Evolutionary conservation across 1,284 basidiomycete genomes (phyloP).

Genomic region (Golubevia pallescens): DNA sequence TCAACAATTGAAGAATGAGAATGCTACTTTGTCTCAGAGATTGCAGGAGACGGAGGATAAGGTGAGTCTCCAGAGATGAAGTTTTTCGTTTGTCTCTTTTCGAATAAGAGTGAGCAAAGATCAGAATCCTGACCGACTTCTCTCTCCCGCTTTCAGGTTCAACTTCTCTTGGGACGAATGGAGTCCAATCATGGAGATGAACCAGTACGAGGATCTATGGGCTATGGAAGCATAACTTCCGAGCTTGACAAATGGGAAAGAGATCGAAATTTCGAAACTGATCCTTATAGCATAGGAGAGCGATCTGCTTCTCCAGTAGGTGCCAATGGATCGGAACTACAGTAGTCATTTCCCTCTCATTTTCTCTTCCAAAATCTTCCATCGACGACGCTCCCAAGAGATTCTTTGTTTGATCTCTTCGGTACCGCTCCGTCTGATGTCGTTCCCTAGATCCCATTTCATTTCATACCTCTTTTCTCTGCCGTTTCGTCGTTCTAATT

Average conservation of each 20-base stretch:
- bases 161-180: conserved; percentile 38
- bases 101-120: no score
- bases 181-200: conserved; percentile 31
- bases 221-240: conserved; percentile 41
- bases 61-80: neutral
- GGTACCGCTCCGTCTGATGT: no score
- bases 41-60: conserved; percentile 46
- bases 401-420: no score
- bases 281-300: neutral
- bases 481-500: no score
- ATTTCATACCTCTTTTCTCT: no score
- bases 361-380: no score
- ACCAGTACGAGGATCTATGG: conserved; percentile 24
- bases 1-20: conserved; percentile 41
- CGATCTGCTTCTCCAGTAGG: neutral
- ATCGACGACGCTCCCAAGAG: no score
- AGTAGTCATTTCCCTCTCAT: no score
- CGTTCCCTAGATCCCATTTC: no score
- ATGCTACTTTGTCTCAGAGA: conserved; percentile 31
- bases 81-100: no score
- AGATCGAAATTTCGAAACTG: neutral
- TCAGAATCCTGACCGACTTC: neutral
- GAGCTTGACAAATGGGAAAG: conserved; percentile 56
- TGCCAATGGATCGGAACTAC: neutral
- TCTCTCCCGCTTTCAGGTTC: conserved; percentile 16